Base-by-base conservation (phyloP, 495 filamentous ascomycete species). In the Rhizodiscina lignyota region DNA sequence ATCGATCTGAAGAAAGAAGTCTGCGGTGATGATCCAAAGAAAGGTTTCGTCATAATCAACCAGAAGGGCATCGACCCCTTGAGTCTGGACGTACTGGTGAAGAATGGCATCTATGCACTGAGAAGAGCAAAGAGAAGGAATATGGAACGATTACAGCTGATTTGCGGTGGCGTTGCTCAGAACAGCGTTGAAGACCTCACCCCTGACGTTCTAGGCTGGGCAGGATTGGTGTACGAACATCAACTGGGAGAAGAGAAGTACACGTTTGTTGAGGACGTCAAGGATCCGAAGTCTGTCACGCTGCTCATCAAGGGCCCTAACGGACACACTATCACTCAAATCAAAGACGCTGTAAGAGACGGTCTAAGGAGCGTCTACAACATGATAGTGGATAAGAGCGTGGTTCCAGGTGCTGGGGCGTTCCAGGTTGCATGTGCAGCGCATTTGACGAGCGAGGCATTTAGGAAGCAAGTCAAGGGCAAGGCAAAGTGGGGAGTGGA, bases 11-110 rank as follows among this genome's bases (percentile, higher is more conserved):
- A 99, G 71, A 93, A 96, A 62, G 69, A 92, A 49, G 86, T 96
- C 18, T 99, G 89, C 60, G 89, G 89, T 10, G 79, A 75, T 51
- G 91, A 96, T 51, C 70, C 74, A 1, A 93, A 87, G 66, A 94
- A 94, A 66, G 74, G 79, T 40, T 96, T 99, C 51, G 89, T 96
- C 40, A 74, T 99, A 47, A 83, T 99, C 56, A 99, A 99, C 65
- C 91, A 96, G 61, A 99, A 99, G 64, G 89, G 89, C 38, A 99
- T 99, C 48, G 89, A 99, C 55, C 89, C 89, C 13, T 63, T 96
- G 34, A 93, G 84, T 36, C 64, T 97, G 42, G 89, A 97, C 53
- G 83, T 96, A 18, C 62, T 97, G 21, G 84, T 85, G 34, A 97
- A 96, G 74, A 96, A 97, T 52, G 86, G 86, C 37, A 96, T 97